These are phyloP conservation scores for Pezicula neosporulosa DNA, from an alignment of 2,329 filamentous ascomycete genomes.

Conservation along the genomic window DNA sequence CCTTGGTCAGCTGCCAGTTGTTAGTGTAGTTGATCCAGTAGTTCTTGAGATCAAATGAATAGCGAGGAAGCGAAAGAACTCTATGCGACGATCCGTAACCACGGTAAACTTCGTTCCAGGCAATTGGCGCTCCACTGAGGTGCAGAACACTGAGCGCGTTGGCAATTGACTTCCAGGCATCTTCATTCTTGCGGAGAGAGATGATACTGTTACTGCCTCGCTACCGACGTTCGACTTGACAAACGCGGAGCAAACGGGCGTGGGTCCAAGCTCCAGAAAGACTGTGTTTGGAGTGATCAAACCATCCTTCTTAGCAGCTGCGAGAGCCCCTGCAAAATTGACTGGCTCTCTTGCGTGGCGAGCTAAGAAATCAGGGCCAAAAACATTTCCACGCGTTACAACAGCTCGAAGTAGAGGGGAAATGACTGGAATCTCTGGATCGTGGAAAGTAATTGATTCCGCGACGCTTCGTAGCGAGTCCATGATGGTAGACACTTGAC, in stretches of 20 bases:
- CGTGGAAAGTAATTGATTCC: constrained; percentile 48
- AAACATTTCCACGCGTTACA: constrained; percentile 50
- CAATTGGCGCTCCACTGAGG: constrained; percentile 52
- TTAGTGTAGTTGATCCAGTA: constrained; percentile 62
- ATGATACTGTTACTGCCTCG: too few species aligned
- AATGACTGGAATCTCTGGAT: constrained; percentile 57
- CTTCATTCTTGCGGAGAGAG: too few species aligned
- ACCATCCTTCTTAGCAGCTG: constrained; percentile 53
- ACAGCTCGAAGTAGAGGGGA: constrained; percentile 64
- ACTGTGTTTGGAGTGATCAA: constrained; percentile 57
- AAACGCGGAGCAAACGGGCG: constrained; percentile 67
- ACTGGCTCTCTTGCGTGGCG: constrained; percentile 66
- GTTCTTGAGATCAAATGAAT: constrained; percentile 64
- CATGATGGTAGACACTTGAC: constrained; percentile 54
- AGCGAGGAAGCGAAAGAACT: constrained; percentile 59
- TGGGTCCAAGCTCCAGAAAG: constrained; percentile 71
- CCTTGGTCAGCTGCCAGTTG: constrained; percentile 67
- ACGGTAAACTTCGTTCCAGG: constrained; percentile 63
- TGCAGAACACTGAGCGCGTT: too few species aligned
- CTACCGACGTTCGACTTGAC: constrained; percentile 59
- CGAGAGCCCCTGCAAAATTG: constrained; percentile 62
- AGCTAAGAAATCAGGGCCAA: constrained; percentile 60
- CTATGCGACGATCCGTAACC: constrained; percentile 53
- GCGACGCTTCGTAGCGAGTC: constrained; percentile 38
- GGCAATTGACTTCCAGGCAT: too few species aligned